These are phyloP conservation scores for Lactarius hatsudake DNA, from an alignment of 768 basidiomycete genomes.

Conservation along the genomic window DNA sequence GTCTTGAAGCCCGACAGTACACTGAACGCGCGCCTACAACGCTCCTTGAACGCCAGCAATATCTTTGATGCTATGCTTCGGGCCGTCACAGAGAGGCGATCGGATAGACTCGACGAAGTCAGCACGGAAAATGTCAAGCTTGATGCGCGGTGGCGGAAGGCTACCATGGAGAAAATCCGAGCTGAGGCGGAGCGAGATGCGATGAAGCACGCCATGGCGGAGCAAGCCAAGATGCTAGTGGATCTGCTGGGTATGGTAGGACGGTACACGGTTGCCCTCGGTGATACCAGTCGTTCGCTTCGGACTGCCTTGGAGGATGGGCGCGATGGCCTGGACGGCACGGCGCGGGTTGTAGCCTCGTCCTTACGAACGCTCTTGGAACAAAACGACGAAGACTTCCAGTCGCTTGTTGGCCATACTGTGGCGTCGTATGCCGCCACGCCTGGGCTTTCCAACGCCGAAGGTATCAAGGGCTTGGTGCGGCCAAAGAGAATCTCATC, in stretches of 20 bases:
- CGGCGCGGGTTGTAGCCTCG: conserved; percentile 48
- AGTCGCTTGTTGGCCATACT: conserved; percentile 62
- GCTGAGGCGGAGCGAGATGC: conserved; percentile 64
- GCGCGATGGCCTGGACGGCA: conserved; percentile 37
- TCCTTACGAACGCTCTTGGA: conserved; percentile 55
- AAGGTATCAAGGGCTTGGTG: conserved; percentile 52
- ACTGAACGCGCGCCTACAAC: conserved; percentile 56
- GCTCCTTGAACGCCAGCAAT: conserved; percentile 68
- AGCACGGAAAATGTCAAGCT: conserved; percentile 68
- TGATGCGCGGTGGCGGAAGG: conserved; percentile 60
- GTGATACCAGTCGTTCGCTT: conserved; percentile 51
- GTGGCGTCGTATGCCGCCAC: conserved; percentile 55
- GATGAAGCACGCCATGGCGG: conserved; percentile 56
- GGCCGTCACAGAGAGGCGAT: conserved; percentile 76
- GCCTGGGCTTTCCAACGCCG: conserved; percentile 36
- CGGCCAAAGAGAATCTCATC: conserved; percentile 48
- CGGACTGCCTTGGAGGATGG: conserved; percentile 40
- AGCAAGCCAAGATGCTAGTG: conserved; percentile 66
- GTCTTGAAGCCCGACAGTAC: conserved; percentile 56
- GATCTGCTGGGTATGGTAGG: conserved; percentile 79
- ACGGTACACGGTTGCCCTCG: conserved; percentile 69
- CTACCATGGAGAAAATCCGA: conserved; percentile 68
- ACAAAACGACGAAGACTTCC: conserved; percentile 69
- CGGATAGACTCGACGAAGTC: conserved; percentile 72
- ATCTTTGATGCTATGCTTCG: conserved; percentile 86